Evolutionary conservation across 2,329 filamentous ascomycete genomes (phyloP), one percentile per base, ranked within the genome.

Genomic region (Calonectria pseudoreteaudii): DNA sequence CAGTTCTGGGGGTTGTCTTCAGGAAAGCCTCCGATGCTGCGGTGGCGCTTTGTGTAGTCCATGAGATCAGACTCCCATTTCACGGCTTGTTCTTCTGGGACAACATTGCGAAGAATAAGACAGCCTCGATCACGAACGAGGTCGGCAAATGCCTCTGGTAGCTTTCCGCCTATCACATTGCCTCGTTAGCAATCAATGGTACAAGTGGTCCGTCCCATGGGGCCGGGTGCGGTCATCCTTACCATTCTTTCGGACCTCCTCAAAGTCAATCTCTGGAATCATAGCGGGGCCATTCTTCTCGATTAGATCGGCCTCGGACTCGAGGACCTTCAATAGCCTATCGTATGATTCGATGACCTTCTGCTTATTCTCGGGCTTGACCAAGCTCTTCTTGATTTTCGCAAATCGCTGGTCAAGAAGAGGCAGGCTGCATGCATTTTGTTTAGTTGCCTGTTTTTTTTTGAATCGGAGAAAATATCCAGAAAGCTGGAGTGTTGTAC

Each of bases 1-100:
- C 66, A 72, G 34, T 38, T 60, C n/a, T 60, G 52, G 3, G 70
- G 70, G 11, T 68, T 56, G 20, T 72, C 38, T 16, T 64, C 50
- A 4, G 70, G 70, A 18, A 62, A 58, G 7, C 70, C 70, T 26
- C 65, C 76, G 9, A 77, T 67, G 8, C 44, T 72, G 26, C 74
- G 77, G 50, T 81, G 76, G 11, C 64, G 47, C 53, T 76, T 71
- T 5, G 73, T 75, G 67, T 80, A 81, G n/a, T 47, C 70, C 62
- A 72, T 72, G 1, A 80, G 65, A 28, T 62, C 56, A 20, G 56
- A 20, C 10, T 62, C 56, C 56, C 56, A 62, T 11, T 26, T 28
- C 3, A 20, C 34, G 2, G 56, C 56, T 10, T 62, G 56, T 5
- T 41, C 56, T 28, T 62, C 56, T 41, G 56, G 36, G 14, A 62